Percentiles rank a stretch among this genome's conserved stretches.
phyloP scores from a whole-genome alignment of 75 land plant genomes.

The Pinus tabuliformis region DNA sequence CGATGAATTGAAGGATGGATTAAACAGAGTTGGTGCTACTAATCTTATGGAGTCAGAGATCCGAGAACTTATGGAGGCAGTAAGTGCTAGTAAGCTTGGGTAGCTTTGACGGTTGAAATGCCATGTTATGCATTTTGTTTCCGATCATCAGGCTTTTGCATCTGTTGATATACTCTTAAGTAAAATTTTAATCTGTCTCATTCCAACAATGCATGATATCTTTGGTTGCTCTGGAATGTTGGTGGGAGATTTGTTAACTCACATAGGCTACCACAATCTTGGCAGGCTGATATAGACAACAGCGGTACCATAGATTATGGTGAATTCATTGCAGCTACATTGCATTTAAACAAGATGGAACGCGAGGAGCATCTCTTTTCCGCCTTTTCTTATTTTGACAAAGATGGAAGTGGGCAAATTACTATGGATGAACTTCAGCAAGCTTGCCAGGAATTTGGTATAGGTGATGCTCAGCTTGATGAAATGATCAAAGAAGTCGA shows the following conservation, averaged over 20 bases:
- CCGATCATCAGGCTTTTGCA: background rate
- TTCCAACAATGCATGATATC: background rate
- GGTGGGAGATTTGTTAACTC: background rate
- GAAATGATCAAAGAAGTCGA: constrained; percentile 77
- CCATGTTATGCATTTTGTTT: background rate
- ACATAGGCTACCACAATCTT: background rate
- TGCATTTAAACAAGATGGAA: constrained; percentile 70
- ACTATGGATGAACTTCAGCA: constrained; percentile 79
- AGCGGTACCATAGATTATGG: constrained; percentile 82
- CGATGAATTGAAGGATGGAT: constrained; percentile 74
- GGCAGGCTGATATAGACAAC: constrained; percentile 78
- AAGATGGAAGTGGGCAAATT: constrained; percentile 87
- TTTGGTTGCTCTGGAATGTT: background rate
- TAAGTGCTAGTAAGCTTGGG: constrained; percentile 27
- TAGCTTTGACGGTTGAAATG: background rate
- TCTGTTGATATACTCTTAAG: background rate
- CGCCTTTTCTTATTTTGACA: constrained; percentile 81
- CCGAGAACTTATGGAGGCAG: constrained; percentile 68
- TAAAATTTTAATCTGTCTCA: background rate
- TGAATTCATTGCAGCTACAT: constrained; percentile 84
- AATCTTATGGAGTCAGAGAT: constrained; percentile 72
- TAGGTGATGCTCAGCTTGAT: constrained; percentile 48
- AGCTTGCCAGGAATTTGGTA: constrained; percentile 67
- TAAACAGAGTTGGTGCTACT: constrained; percentile 57
- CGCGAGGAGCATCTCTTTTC: constrained; percentile 69